phyloP scores from a whole-genome alignment of 2,329 filamentous ascomycete species.

The Huntiella omanensis region DNA sequence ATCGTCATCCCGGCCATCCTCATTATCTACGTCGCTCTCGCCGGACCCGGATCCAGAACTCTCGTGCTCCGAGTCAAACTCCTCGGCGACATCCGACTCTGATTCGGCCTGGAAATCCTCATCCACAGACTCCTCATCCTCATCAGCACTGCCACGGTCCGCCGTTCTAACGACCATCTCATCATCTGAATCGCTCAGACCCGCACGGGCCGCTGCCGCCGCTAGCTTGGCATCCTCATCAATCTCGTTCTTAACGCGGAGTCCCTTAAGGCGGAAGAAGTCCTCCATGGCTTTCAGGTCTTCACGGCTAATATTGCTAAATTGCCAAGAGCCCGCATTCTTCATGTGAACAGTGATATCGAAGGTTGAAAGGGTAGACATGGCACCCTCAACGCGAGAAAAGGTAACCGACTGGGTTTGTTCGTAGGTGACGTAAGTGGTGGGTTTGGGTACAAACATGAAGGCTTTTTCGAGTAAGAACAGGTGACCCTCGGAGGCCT shows the following conservation, averaged over 20 bases:
- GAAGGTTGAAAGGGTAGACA: slow-evolving; percentile 87
- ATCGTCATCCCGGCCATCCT: slow-evolving; percentile 25
- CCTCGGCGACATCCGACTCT: slow-evolving; percentile 89
- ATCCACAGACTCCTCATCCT: slow-evolving; percentile 87
- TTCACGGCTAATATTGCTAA: slow-evolving; percentile 98
- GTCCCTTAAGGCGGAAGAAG: slow-evolving; percentile 90
- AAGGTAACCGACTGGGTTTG: slow-evolving; percentile 84
- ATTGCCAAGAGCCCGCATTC: slow-evolving; percentile 69
- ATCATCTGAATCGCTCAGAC: slow-evolving; percentile 68
- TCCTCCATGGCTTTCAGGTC: slow-evolving; percentile 91
- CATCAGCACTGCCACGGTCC: slow-evolving; percentile 84
- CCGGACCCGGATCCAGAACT: slow-evolving; percentile 53
- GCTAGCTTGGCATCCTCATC: slow-evolving; percentile 73
- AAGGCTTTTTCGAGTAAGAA: slow-evolving; percentile 97
- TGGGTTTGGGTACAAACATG: slow-evolving; percentile 97
- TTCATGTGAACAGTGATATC: slow-evolving; percentile 92
- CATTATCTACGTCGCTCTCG: slow-evolving; percentile 29
- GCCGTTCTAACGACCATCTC: slow-evolving; percentile 36
- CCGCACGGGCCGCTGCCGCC: slow-evolving; percentile 65
- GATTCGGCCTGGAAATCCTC: slow-evolving; percentile 89
- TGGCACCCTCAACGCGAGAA: slow-evolving; percentile 82
- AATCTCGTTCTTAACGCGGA: slow-evolving; percentile 97
- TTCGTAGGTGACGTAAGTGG: slow-evolving; percentile 92
- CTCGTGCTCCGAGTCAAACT: slow-evolving; percentile 82
- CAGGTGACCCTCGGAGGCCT: slow-evolving; percentile 91